Conservation (phyloP, 148 eudicot species). For the Cornus florida region DNA sequence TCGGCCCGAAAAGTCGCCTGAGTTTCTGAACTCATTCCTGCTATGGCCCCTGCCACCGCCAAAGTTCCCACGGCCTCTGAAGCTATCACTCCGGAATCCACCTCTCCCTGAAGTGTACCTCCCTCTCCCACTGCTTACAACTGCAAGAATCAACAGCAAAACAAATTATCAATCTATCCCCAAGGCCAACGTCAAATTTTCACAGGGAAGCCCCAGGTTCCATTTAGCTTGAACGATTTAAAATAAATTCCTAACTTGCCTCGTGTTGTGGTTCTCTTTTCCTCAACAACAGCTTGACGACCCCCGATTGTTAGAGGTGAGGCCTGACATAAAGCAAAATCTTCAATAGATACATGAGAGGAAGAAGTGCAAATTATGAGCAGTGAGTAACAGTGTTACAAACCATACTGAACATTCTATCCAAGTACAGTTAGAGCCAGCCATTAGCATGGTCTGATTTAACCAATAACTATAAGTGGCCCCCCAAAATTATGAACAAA, state of each 20-base stretch:
- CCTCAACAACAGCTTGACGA: constrained; percentile 51
- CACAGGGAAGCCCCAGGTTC: not conserved
- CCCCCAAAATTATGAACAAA: not conserved
- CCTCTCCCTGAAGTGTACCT: constrained; percentile 50
- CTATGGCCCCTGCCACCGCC: constrained; percentile 48
- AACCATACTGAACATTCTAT: not conserved
- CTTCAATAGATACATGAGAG: not conserved
- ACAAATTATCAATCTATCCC: not conserved
- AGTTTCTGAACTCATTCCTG: constrained; percentile 31
- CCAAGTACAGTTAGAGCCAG: not conserved
- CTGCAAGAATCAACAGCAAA: constrained; percentile 19
- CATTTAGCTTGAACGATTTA: not conserved
- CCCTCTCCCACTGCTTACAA: constrained; percentile 46
- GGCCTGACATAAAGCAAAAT: constrained; percentile 36
- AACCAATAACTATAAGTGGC: not conserved
- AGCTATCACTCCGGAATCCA: constrained; percentile 44
- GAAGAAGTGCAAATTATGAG: not conserved
- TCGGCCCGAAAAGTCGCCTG: constrained; percentile 35
- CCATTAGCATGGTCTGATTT: not conserved
- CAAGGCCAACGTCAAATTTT: constrained; percentile 2
- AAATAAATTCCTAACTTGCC: constrained; percentile 33
- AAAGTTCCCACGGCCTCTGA: constrained; percentile 32
- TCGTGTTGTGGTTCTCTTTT: constrained; percentile 69
- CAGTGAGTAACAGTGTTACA: not conserved
- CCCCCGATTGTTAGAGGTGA: constrained; percentile 53